Percentiles rank a stretch among this genome's conserved stretches.
phyloP scores from a whole-genome alignment of 2,329 filamentous ascomycete genomes.

The Alternaria panax region DNA sequence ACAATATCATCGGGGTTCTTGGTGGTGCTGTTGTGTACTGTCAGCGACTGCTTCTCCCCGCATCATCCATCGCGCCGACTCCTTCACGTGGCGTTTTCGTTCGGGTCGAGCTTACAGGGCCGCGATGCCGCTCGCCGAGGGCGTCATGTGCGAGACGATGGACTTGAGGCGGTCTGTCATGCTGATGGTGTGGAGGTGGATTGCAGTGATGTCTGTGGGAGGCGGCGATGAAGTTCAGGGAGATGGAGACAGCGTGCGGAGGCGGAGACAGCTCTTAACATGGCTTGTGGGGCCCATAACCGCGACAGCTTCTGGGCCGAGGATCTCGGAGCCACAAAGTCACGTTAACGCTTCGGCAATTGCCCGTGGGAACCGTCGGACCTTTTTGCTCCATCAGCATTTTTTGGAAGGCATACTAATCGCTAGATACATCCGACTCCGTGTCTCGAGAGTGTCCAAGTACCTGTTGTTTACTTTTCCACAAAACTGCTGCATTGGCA shows the following conservation, averaged over 20 bases:
- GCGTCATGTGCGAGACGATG: slow-evolving; percentile 85
- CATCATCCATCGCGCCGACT: neutral
- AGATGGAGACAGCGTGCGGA: slow-evolving; percentile 20
- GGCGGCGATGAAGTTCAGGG: neutral
- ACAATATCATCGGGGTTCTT: slow-evolving; percentile 97
- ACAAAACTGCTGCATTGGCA: neutral
- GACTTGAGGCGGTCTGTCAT: slow-evolving; percentile 81
- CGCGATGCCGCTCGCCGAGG: slow-evolving; percentile 73
- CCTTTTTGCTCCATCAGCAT: neutral
- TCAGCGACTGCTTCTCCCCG: slow-evolving; percentile 10
- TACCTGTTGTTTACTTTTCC: neutral
- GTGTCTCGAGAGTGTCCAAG: neutral
- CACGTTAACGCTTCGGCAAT: slow-evolving; percentile 16
- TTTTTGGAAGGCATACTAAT: neutral
- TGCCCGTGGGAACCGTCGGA: neutral
- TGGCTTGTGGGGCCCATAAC: slow-evolving; percentile 19
- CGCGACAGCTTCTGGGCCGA: slow-evolving; percentile 15
- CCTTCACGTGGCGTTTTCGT: neutral
- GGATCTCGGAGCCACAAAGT: slow-evolving; percentile 18
- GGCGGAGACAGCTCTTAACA: slow-evolving; percentile 25
- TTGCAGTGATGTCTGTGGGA: slow-evolving; percentile 2
- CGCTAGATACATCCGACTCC: neutral
- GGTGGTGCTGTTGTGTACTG: slow-evolving; percentile 67
- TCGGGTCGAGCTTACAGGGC: slow-evolving; percentile 70
- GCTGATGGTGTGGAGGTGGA: slow-evolving; percentile 12